Base-by-base conservation (phyloP, 164 flowering plant species). In the Aristolochia fimbriata region DNA sequence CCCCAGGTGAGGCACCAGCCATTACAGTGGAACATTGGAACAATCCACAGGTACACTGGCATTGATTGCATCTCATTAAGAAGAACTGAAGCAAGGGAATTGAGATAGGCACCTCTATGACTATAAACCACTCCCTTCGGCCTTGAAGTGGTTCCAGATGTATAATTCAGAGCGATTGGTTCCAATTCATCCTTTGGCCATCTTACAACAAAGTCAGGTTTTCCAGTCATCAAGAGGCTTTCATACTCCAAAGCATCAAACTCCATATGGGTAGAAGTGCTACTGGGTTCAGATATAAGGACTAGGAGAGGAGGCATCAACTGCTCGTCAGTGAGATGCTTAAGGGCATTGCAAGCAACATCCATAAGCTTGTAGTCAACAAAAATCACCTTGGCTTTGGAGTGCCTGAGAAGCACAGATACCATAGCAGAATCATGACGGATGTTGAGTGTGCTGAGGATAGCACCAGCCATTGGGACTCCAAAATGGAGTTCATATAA, bases 1-100 rank as follows among this genome's bases (percentile, higher is more conserved):
- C 75, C 87, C 97, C 94, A 86, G 16, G 77, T 51, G 58, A 80
- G 70, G 60, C 88, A 83, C 97, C 97, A 89, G 0, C 94, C 97
- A 55, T 83, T 89, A 77, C 94, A 85, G 52, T 87, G 97, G 71
- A 86, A 89, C 96, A 89, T 89, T 22, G 92, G 91, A 12, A 83
- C 89, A 12, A 76, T 76, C 96, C 96, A 86, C 15, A 89, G 60
- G 55, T 83, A 89, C 4, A 80, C 79, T 20, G 87, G 91, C 76
- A 74, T 76, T 47, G 81, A 53, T 19, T 62, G 45, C 86, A 89
- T 81, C 6, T 74, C 79, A 58, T 64, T 61, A 7, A 84, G 69
- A 64, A 86, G 69, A 67, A 77, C 73, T 2, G 72, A 46, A 0
- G 82, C 83, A 3, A 89, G 63, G n/a, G 97, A 61, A 70, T 82